phyloP scores from a whole-genome alignment of 768 basidiomycete species.

The Tremella yokohamensis region DNA sequence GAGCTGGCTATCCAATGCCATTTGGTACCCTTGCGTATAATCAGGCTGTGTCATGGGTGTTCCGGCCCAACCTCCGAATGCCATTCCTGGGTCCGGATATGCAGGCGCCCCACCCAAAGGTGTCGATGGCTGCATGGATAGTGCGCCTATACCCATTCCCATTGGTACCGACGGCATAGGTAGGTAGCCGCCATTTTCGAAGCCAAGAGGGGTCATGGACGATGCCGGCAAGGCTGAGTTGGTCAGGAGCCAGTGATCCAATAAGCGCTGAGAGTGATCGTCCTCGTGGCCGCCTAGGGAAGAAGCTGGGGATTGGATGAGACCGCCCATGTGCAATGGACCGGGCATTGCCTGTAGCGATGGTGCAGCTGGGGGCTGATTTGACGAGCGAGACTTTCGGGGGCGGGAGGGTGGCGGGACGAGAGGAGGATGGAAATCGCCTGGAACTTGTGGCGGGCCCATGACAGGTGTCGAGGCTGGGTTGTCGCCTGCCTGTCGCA shows the following conservation, averaged over 20 bases:
- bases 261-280: constrained; percentile 47
- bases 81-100: background rate
- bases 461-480: constrained; percentile 4
- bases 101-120: background rate
- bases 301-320: constrained; percentile 1
- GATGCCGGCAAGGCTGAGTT: constrained; percentile 32
- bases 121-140: background rate
- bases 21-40: constrained; percentile 1
- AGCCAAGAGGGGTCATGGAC: constrained; percentile 9
- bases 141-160: background rate
- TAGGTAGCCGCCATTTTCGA: constrained; percentile 19
- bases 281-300: constrained; percentile 29
- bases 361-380: background rate
- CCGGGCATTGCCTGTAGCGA: background rate
- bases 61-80: constrained; percentile 7
- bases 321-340: background rate
- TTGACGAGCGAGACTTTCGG: background rate
- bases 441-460: background rate
- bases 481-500: constrained; percentile 37
- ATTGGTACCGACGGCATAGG: constrained; percentile 13
- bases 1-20: background rate
- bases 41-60: background rate
- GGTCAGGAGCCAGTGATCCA: constrained; percentile 49
- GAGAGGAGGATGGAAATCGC: background rate
- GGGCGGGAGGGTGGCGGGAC: constrained; percentile 2